Base-by-base conservation (phyloP, 129 eudicot genomes). In the Saposhnikovia divaricata region DNA sequence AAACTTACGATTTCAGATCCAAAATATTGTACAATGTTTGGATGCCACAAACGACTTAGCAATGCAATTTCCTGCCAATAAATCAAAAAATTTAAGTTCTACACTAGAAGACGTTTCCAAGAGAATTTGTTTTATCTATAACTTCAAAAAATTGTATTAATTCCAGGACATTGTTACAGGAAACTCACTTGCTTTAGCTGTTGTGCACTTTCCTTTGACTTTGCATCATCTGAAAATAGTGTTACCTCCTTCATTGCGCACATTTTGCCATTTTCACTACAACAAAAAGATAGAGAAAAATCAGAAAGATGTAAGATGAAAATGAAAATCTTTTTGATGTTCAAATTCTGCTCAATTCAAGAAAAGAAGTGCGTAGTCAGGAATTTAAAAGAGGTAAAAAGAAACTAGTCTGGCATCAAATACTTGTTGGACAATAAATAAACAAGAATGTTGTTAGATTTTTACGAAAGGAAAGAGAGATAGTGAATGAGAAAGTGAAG, bases 241-340 rank as follows among this genome's bases (percentile, higher is more conserved):
- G 78, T 82, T 46, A 90, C 95, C 83, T 90, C 95, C 85, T 90
- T 90, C 88, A 90, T 88, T 18, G 95, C 95, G 77, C 95, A 90
- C 91, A 90, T 88, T 77, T 86, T 88, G 5, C 95, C 95, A 69
- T 83, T 88, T 76, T 90, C 95, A 70, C 95, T 90, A 79, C 73
- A 77, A 44, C 45, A 43, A 61, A 14, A 61, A 74, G 15, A 37
- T 25, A 48, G 75, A 40, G 16, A 34, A 48, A 68, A 4, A 15
- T 69, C 68, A 79, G 70, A 15, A 65, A 21, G 19, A 6, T 39
- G 14, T 18, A 31, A 44, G 38, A 72, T 27, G 0, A 34, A 34
- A 34, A 34, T 34, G 2, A 34, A 1, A 34, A 34, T 34, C 37
- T 34, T 34, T 34, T 34, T 34, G 37, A 34, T 34, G 37, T 2